phyloP scores from a whole-genome alignment of 768 basidiomycete genomes.

The Flagelloscypha sp. region DNA sequence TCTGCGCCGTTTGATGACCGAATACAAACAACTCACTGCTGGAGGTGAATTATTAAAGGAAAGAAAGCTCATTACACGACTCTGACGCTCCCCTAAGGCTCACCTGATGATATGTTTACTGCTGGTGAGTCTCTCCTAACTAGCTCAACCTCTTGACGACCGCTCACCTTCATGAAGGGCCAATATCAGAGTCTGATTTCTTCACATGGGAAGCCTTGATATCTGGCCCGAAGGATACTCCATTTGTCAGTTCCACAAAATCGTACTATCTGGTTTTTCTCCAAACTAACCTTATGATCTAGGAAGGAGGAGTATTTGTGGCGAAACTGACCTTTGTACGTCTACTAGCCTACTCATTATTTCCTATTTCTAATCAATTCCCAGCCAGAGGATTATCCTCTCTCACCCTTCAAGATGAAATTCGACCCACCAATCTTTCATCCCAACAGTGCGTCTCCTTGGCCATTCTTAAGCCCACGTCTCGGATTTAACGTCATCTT shows the following conservation, averaged over 20 bases:
- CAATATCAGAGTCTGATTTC: slow-evolving; percentile 87
- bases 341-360: slow-evolving; percentile 28
- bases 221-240: slow-evolving; percentile 88
- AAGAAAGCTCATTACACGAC: slow-evolving; percentile 1
- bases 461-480: background rate
- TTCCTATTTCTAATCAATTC: slow-evolving; percentile 1
- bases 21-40: slow-evolving; percentile 80
- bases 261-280: slow-evolving; percentile 2
- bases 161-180: slow-evolving; percentile 39
- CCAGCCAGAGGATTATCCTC: slow-evolving; percentile 87
- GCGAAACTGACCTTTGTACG: slow-evolving; percentile 89
- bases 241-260: slow-evolving; percentile 55
- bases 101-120: slow-evolving; percentile 94
- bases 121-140: slow-evolving; percentile 43
- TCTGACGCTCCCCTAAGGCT: slow-evolving; percentile 48
- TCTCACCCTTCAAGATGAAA: slow-evolving; percentile 99
- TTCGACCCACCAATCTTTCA: slow-evolving; percentile 97
- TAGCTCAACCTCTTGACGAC: slow-evolving; percentile 2
- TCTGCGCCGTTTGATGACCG: slow-evolving; percentile 82
- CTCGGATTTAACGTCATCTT: slow-evolving; percentile 3
- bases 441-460: slow-evolving; percentile 69
- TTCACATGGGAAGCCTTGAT: slow-evolving; percentile 96
- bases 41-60: slow-evolving; percentile 44
- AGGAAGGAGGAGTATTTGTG: slow-evolving; percentile 94
- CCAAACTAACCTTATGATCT: slow-evolving; percentile 5